Percentiles rank a stretch among this genome's conserved stretches.
These are phyloP conservation scores for Russula sp. DNA, from an alignment of 768 basidiomycete genomes.

Conservation along the genomic window DNA sequence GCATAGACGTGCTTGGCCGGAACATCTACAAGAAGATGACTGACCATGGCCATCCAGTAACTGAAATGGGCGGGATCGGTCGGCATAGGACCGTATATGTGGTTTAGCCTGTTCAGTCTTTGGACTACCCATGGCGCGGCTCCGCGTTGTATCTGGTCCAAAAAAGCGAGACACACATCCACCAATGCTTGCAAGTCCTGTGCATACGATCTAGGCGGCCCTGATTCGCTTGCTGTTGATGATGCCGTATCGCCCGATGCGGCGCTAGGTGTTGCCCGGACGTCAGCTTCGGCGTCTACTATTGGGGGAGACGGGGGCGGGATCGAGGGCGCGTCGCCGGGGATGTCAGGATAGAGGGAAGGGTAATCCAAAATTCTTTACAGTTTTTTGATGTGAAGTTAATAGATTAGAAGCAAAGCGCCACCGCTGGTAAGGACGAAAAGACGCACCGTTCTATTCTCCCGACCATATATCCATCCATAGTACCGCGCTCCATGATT, in stretches of 20 bases:
- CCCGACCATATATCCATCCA: constrained; percentile 89
- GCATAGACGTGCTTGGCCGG: not conserved
- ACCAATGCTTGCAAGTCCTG: constrained; percentile 33
- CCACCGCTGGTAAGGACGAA: not conserved
- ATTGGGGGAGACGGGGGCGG: constrained; percentile 5
- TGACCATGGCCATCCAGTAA: constrained; percentile 81
- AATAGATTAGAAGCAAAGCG: not conserved
- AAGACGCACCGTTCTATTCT: constrained; percentile 53
- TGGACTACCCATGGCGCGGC: constrained; percentile 93
- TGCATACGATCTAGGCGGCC: not conserved
- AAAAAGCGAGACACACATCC: constrained; percentile 51
- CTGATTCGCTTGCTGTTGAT: not conserved
- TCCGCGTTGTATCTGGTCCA: constrained; percentile 54
- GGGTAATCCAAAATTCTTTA: constrained; percentile 25
- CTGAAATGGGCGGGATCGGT: constrained; percentile 61
- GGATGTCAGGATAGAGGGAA: constrained; percentile 11
- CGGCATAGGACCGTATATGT: constrained; percentile 73
- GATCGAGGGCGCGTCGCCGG: not conserved
- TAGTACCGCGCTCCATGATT: constrained; percentile 69
- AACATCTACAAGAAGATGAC: constrained; percentile 21
- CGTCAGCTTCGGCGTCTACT: not conserved
- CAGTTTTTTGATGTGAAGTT: not conserved
- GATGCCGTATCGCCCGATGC: not conserved
- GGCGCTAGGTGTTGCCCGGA: not conserved
- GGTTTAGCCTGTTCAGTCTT: constrained; percentile 70